Evolutionary conservation across 2,329 filamentous ascomycete species (phyloP), one percentile per base, ranked within the genome.

Genomic region (Tolypocladium tropicale): DNA sequence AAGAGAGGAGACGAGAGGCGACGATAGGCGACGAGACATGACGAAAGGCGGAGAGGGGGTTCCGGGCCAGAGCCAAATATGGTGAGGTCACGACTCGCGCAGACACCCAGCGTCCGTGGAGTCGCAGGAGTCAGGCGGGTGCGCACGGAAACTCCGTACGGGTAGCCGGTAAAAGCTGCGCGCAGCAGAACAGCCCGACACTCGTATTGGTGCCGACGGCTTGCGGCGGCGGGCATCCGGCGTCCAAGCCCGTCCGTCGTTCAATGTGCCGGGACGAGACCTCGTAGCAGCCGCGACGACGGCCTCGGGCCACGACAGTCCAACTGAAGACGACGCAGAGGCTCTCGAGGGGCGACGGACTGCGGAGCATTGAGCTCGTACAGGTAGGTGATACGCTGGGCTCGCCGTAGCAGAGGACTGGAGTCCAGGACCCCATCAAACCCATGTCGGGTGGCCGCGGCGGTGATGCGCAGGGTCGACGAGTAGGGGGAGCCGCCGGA

Each of bases 1-100:
- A 48, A 25, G 46, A 30, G 16, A 30, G 43, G 25, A 14, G 46
- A 18, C 25, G 16, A 49, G 21, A 21, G 28, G 46, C 46, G 46
- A n/a, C n/a, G n/a, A n/a, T n/a, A n/a, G n/a, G n/a, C n/a, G n/a
- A n/a, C n/a, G n/a, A n/a, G n/a, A n/a, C n/a, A n/a, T n/a, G n/a
- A n/a, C 25, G 16, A 49, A 16, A 21, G 28, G 46, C 46, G 46
- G 23, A 32, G 46, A 32, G 46, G 25, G 28, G 16, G n/a, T n/a
- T 11, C 10, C 16, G 28, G 16, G 46, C 46, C 28, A n/a, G 43
- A 46, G 52, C 37, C 41, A 43, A 21, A 46, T 34, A 48, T 53
- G 52, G 52, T 48, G 52, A 53, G 52, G 53, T 48, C 53, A 54
- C 53, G 46, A 49, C 46, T 49, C 46, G 46, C 3, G 46, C 46